Evolutionary conservation across 768 basidiomycete species (phyloP).

Genomic region (Harrya chromipes): DNA sequence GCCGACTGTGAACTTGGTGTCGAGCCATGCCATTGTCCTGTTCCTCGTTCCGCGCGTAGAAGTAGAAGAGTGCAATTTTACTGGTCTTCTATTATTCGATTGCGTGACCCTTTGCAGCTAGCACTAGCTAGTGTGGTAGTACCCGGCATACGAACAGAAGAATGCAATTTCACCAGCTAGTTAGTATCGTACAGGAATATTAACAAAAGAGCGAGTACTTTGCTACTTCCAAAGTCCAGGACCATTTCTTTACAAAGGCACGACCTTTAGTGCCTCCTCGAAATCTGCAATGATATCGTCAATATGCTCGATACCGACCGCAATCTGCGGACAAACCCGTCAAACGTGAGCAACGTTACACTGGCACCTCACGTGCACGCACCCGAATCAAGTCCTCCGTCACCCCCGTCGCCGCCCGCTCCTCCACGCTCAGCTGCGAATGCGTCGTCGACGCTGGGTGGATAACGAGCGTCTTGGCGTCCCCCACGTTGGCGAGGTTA

Average conservation of each 20-base stretch:
- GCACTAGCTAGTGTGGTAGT: too few relatives aligned
- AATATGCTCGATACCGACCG: slow-evolving; percentile 18
- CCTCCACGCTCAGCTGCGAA: slow-evolving; percentile 58
- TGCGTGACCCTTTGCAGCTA: too few relatives aligned
- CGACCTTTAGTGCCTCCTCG: slow-evolving; percentile 6
- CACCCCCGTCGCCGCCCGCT: slow-evolving; percentile 65
- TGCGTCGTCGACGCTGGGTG: slow-evolving; percentile 80
- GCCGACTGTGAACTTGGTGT: too few relatives aligned
- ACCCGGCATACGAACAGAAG: too few relatives aligned
- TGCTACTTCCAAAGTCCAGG: too few relatives aligned
- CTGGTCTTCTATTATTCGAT: too few relatives aligned
- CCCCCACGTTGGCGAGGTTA: slow-evolving; percentile 42
- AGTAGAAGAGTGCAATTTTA: too few relatives aligned
- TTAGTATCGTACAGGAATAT: too few relatives aligned
- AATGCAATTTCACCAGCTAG: too few relatives aligned
- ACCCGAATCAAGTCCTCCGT: slow-evolving; percentile 75
- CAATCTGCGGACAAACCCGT: slow-evolving; percentile 2
- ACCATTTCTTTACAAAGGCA: neutral
- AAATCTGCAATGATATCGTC: slow-evolving; percentile 17
- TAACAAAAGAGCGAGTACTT: too few relatives aligned
- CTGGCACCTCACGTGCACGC: neutral
- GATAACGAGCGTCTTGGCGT: slow-evolving; percentile 79
- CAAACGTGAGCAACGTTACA: neutral
- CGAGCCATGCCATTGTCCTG: too few relatives aligned
- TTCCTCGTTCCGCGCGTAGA: too few relatives aligned